Percentiles rank a stretch among this genome's conserved stretches.
phyloP scores from a whole-genome alignment of 805 yeast species.

The Ogataea methylovora region DNA sequence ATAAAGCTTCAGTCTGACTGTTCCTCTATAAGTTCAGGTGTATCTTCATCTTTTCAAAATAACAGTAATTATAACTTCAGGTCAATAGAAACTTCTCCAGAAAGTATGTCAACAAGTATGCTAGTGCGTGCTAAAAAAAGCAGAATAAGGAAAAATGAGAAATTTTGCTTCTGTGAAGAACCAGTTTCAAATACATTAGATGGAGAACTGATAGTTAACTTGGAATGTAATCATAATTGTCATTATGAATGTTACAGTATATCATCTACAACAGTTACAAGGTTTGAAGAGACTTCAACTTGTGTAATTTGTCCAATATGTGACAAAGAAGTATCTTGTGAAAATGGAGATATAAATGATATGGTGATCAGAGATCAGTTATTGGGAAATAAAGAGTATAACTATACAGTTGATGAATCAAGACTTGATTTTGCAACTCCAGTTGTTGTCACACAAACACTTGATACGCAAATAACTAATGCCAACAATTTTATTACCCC shows the following conservation, averaged over 20 bases:
- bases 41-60: too few species aligned
- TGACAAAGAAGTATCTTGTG: conserved; percentile 7
- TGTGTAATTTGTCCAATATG: conserved; percentile 13
- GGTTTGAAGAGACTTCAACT: neutral
- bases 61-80: too few species aligned
- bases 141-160: conserved; percentile 19
- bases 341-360: conserved; percentile 10
- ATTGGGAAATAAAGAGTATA: conserved; percentile 2
- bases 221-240: conserved; percentile 35
- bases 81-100: too few species aligned
- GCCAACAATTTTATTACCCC: too few species aligned
- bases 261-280: too few species aligned
- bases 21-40: too few species aligned
- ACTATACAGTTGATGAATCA: neutral
- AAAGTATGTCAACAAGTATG: too few species aligned
- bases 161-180: conserved; percentile 40
- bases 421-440: neutral
- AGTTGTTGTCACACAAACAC: too few species aligned
- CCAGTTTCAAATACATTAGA: conserved; percentile 27
- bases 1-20: too few species aligned
- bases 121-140: too few species aligned
- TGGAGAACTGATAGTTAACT: conserved; percentile 35
- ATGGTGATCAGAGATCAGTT: conserved; percentile 8
- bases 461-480: too few species aligned
- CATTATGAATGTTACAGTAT: conserved; percentile 34